Base-by-base conservation (phyloP, 106 monocot genomes). In the Apostasia shenzhenica region DNA sequence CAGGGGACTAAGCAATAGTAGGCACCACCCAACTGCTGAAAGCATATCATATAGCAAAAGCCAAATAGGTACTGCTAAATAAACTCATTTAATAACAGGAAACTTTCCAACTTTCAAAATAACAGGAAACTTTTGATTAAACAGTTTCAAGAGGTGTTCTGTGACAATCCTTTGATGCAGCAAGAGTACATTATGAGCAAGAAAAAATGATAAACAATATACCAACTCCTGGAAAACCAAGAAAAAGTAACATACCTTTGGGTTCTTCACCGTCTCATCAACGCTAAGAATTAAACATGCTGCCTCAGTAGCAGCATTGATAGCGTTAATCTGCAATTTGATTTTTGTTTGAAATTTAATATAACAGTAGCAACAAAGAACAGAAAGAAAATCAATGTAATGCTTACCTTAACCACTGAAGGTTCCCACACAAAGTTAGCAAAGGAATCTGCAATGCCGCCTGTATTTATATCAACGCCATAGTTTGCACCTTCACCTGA, bases 401-500 rank as follows among this genome's bases (percentile, higher is more conserved):
- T 1, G 12, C 56, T 3, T 80, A 95, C 91, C 83, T 99, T 99
- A 8, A 93, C 97, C 55, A 99, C 79, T 72, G 92, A 79, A 81
- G 97, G 97, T 74, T 99, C 97, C 97, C 97, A 99, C 3, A 99
- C 97, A 81, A 99, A 99, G 77, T 88, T 99, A 11, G 84, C 83
- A 81, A 89, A 93, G 11, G 97, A 93, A 83, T 99, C 92, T 40
- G 87, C 74, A 76, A 99, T 90, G 63, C 92, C 92, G 70, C 97
- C 97, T 59, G 92, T 90, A 57, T 90, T 90, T 48, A 99, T 93
- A 73, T 99, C 97, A 51, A 99, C 89, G 45, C 97, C 97, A 72
- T 81, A 90, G 66, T 85, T 79, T 67, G 83, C 85, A 75, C 97
- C 97, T 81, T 84, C 87, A 73, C 87, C 97, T 97, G 77, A 13